Percentiles rank a stretch among this genome's conserved stretches.
Evolutionary conservation across 108 stramenopile species (phyloP).

Genomic region (Nannochloropsis oceanica): DNA sequence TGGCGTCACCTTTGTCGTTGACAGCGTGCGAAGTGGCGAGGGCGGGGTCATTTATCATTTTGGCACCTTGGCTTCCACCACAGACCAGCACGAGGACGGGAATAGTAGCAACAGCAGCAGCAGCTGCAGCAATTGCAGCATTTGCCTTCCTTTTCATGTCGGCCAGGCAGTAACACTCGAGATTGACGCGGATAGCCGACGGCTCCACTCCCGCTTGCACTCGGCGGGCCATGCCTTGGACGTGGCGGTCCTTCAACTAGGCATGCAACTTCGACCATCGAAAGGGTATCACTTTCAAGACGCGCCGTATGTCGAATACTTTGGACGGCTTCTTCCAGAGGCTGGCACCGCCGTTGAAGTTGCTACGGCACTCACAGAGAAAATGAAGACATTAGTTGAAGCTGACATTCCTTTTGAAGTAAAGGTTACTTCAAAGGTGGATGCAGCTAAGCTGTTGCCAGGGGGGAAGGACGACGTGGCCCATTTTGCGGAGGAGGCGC

Average conservation of each 20-base stretch:
- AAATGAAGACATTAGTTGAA: neutral
- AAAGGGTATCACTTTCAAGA: conserved; percentile 40
- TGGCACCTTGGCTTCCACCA: neutral
- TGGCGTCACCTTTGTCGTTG: neutral
- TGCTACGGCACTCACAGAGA: neutral
- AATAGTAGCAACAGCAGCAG: neutral
- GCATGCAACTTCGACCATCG: conserved; percentile 6
- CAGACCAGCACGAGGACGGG: neutral
- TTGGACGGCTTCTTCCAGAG: conserved; percentile 7
- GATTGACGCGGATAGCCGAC: neutral
- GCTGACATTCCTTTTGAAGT: neutral
- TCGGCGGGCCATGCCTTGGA: conserved; percentile 36
- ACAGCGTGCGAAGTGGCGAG: neutral
- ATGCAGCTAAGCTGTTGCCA: neutral
- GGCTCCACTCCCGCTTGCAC: conserved; percentile 9
- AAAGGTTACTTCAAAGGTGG: neutral
- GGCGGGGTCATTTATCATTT: neutral
- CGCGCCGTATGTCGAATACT: conserved; percentile 29
- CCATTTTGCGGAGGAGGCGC: conserved; percentile 1
- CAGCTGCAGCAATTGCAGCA: too few relatives aligned
- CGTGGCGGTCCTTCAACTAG: conserved; percentile 20
- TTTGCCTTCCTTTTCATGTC: neutral
- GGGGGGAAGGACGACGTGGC: neutral
- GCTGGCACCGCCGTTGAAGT: neutral
- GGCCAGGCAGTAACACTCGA: neutral